These are phyloP conservation scores for Orobanche coerulescens DNA, from an alignment of 257 asterid species.

Conservation along the genomic window DNA sequence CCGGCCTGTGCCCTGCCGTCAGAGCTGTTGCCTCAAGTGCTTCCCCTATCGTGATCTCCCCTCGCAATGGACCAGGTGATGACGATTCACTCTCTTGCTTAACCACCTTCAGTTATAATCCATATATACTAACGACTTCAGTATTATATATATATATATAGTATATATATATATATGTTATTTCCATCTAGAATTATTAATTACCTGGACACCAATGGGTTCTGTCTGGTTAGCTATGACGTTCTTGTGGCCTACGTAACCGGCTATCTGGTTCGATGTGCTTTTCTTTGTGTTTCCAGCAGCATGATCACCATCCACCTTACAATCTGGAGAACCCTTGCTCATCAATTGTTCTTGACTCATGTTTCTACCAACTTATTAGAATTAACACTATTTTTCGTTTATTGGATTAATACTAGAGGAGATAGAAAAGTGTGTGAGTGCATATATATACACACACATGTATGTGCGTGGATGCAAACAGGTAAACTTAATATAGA, in stretches of 20 bases:
- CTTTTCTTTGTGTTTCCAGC: neutral
- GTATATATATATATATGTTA: too few species aligned
- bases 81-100: conserved; percentile 13
- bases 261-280: neutral
- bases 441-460: neutral
- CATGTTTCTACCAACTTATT: conserved; percentile 26
- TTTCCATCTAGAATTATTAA: neutral
- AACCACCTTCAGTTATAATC: conserved; percentile 8
- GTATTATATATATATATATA: too few species aligned
- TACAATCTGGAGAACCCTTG: conserved; percentile 23
- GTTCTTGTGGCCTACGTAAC: neutral
- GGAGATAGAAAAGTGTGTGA: neutral
- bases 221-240: conserved; percentile 21
- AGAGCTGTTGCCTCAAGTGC: conserved; percentile 92
- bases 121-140: neutral
- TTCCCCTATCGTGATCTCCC: conserved; percentile 83
- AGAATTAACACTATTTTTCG: neutral
- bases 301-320: neutral
- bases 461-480: neutral
- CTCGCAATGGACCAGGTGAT: conserved; percentile 18
- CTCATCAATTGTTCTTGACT: conserved; percentile 51
- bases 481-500: neutral
- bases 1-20: conserved; percentile 79
- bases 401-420: neutral
- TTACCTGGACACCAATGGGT: conserved; percentile 29